These are phyloP conservation scores for Hortiboletus flavorubellus DNA, from an alignment of 768 basidiomycete genomes.

Conservation along the genomic window DNA sequence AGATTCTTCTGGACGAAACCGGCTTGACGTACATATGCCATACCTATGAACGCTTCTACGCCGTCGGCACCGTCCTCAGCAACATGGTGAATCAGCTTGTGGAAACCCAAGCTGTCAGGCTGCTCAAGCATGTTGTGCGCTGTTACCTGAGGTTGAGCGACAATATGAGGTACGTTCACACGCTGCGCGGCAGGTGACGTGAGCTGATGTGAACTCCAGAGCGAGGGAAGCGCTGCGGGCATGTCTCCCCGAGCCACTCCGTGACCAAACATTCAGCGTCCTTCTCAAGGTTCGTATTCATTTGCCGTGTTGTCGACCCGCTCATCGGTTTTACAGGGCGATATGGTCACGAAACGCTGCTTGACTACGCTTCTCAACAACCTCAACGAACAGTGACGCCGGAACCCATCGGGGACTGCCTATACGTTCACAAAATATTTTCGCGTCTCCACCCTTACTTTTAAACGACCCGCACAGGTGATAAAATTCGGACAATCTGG, in stretches of 20 bases:
- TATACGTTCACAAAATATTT: slow-evolving; percentile 5
- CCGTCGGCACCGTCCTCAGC: slow-evolving; percentile 95
- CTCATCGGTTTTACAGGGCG: slow-evolving; percentile 55
- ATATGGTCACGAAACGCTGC: slow-evolving; percentile 97
- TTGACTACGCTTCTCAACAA: slow-evolving; percentile 88
- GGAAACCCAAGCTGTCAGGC: slow-evolving; percentile 93
- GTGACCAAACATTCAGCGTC: slow-evolving; percentile 88
- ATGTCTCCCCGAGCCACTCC: slow-evolving; percentile 91
- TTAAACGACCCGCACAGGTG: slow-evolving; percentile 20
- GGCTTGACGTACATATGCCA: slow-evolving; percentile 99
- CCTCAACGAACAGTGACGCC: slow-evolving; percentile 60
- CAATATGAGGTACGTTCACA: slow-evolving; percentile 73
- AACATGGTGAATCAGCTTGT: slow-evolving; percentile 99
- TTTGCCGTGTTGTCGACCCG: neutral
- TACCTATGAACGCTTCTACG: slow-evolving; percentile 99
- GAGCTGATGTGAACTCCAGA: slow-evolving; percentile 39
- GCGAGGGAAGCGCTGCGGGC: slow-evolving; percentile 94
- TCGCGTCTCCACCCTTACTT: slow-evolving; percentile 3
- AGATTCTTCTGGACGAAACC: slow-evolving; percentile 94
- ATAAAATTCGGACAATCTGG: slow-evolving; percentile 31
- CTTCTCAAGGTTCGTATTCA: slow-evolving; percentile 71
- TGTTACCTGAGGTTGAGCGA: slow-evolving; percentile 96
- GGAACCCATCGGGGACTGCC: neutral
- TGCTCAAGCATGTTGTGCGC: slow-evolving; percentile 96
- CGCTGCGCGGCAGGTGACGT: slow-evolving; percentile 6